phyloP scores from a whole-genome alignment of 1,284 basidiomycete genomes.

The Fomes fomentarius region DNA sequence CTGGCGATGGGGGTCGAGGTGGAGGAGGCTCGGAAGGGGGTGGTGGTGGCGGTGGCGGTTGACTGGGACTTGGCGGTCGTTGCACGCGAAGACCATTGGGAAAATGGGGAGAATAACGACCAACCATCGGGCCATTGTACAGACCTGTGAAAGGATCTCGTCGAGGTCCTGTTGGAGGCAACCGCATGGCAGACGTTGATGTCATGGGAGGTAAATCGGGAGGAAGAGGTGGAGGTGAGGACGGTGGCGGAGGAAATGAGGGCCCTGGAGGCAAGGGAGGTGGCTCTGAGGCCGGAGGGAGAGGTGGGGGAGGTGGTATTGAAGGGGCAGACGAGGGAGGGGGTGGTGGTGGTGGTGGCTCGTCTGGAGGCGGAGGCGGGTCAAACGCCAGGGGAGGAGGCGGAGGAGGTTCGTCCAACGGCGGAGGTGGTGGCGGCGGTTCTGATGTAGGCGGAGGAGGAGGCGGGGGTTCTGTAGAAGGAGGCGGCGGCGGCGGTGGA shows the following conservation, averaged over 20 bases:
- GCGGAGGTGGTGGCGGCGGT: slow-evolving; percentile 30
- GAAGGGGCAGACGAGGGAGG: too few species aligned
- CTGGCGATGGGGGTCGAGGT: slow-evolving; percentile 30
- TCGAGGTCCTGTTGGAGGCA: slow-evolving; percentile 29
- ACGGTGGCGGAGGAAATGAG: slow-evolving; percentile 19
- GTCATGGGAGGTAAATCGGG: slow-evolving; percentile 20
- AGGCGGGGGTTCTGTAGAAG: slow-evolving; percentile 27
- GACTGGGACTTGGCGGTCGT: slow-evolving; percentile 19
- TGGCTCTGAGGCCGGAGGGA: slow-evolving; percentile 19
- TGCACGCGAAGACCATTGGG: slow-evolving; percentile 15
- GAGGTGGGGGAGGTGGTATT: slow-evolving; percentile 17
- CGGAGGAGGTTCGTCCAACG: slow-evolving; percentile 17
- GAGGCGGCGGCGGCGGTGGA: slow-evolving; percentile 27
- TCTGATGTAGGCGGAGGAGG: slow-evolving; percentile 32
- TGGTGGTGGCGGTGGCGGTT: slow-evolving; percentile 19
- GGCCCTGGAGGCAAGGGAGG: slow-evolving; percentile 20
- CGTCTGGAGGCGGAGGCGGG: slow-evolving; percentile 21
- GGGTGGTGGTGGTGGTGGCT: slow-evolving; percentile 23
- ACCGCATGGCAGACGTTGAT: slow-evolving; percentile 14
- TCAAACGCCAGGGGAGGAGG: slow-evolving; percentile 21
- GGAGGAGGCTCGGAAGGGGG: slow-evolving; percentile 29
- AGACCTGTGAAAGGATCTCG: slow-evolving; percentile 12
- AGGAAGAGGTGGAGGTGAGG: slow-evolving; percentile 24
- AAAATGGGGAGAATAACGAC: slow-evolving; percentile 8
- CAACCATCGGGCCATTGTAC: slow-evolving; percentile 11